Conservation (phyloP, 257 asterid species). For the Przewalskia tangutica region DNA sequence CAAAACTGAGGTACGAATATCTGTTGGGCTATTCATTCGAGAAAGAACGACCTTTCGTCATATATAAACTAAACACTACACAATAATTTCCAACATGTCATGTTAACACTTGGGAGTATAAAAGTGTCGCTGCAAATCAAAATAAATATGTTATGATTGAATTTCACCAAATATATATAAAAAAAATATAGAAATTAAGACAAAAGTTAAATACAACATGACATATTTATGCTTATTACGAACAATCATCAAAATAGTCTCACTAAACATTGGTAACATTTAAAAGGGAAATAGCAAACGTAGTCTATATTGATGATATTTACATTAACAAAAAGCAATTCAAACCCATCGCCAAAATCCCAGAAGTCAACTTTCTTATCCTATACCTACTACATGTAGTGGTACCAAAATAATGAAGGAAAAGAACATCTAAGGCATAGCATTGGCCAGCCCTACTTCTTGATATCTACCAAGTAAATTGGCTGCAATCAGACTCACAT, state of each 20-base stretch:
- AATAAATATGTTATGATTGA: not conserved
- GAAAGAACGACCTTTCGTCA: no score
- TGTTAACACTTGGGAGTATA: no score
- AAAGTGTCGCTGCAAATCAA: no score
- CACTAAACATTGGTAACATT: not conserved
- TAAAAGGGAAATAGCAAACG: not conserved
- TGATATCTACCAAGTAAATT: slow-evolving; percentile 27
- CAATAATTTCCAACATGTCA: no score
- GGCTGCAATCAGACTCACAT: slow-evolving; percentile 51
- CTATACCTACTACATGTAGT: not conserved
- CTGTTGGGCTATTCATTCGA: no score
- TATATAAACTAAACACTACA: no score
- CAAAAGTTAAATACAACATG: not conserved
- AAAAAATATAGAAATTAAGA: not conserved
- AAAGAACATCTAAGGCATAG: not conserved
- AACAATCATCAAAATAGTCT: not conserved
- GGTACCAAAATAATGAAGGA: not conserved
- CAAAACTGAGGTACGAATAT: no score
- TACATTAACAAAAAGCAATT: not conserved
- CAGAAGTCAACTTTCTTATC: not conserved
- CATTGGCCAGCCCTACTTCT: slow-evolving; percentile 24
- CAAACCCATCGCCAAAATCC: not conserved
- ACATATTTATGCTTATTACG: not conserved
- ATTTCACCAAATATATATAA: not conserved
- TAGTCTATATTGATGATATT: not conserved